These are phyloP conservation scores for Clitoria ternatea DNA, from an alignment of 306 rosid genomes.

Conservation along the genomic window DNA sequence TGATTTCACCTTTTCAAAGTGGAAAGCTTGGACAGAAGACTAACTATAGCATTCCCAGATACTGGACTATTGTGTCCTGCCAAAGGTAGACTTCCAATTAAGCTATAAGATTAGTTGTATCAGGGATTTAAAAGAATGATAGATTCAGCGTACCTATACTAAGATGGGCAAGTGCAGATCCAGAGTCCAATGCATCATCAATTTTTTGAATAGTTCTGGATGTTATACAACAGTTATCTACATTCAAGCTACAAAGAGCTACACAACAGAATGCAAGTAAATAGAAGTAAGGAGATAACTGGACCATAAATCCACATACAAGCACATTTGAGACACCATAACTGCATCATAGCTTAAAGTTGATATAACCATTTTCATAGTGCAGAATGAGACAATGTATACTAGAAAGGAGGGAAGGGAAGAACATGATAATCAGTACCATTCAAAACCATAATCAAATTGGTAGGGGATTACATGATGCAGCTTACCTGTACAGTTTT, in stretches of 20 bases:
- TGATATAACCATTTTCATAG: background rate
- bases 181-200: conserved; percentile 61
- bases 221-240: conserved; percentile 76
- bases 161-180: conserved; percentile 65
- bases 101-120: background rate
- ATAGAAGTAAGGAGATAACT: conserved; percentile 13
- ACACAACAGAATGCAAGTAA: conserved; percentile 24
- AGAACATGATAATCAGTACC: conserved; percentile 4
- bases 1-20: conserved; percentile 61
- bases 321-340: conserved; percentile 10
- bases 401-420: conserved; percentile 13
- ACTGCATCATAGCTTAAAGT: background rate
- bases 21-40: conserved; percentile 70
- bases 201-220: conserved; percentile 75
- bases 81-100: conserved; percentile 27
- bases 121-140: conserved; percentile 12
- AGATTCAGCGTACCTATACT: conserved; percentile 54
- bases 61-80: conserved; percentile 78
- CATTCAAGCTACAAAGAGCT: conserved; percentile 79
- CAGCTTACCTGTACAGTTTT: conserved; percentile 68
- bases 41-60: conserved; percentile 57
- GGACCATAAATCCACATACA: conserved; percentile 10
- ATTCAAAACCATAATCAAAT: conserved; percentile 3
- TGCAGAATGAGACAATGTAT: conserved; percentile 12
- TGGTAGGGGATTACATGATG: conserved; percentile 21